Base-by-base conservation (phyloP, 2,329 filamentous ascomycete genomes). In the Penicillium sp. region DNA sequence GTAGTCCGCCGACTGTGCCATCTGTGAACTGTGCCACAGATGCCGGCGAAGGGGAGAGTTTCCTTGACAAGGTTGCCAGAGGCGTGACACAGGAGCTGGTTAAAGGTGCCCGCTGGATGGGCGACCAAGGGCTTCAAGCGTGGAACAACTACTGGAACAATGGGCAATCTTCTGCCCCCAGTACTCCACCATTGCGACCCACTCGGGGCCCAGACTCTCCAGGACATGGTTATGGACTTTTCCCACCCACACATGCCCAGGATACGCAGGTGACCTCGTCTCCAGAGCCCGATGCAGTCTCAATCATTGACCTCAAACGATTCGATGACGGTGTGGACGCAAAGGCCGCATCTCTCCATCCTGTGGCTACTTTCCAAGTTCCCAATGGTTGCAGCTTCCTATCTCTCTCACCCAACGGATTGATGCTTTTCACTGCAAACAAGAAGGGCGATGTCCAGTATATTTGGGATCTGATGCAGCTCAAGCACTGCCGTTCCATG, bases 111-210 rank as follows among this genome's bases (percentile, higher is more conserved):
- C 76, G 77, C 62, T 82, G 79, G 79, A 77, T 82, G 68, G 79
- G 79, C 47, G 79, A 80, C 54, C 80, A 82, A 64, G 79, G 80
- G 17, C 65, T 81, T 51, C 79, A 81, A 60, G 79, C 77, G 5
- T 82, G 80, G 80, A 80, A 81, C 59, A 81, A 71, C 58, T 82
- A 82, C 64, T 82, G 80, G 79, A 79, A 79, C 54, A 79, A 77
- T 51, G 37, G 37, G 35, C 77, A 81, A 47, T 70, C 77, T 60
- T 45, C 50, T 12, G 61, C 65, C 14, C 67, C 69, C 42, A 69
- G 65, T 41, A 55, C 67, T 15, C 59, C 67, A 20, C 60, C 69
- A 11, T 73, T 75, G 6, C 75, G 76, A 22, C 70, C 73, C 28
- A 59, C 56, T 28, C 71, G 68, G n/a, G 57, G 65, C 8, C 61